Base-by-base conservation (phyloP, 2,329 filamentous ascomycete species). In the Diaporthe vexans region DNA sequence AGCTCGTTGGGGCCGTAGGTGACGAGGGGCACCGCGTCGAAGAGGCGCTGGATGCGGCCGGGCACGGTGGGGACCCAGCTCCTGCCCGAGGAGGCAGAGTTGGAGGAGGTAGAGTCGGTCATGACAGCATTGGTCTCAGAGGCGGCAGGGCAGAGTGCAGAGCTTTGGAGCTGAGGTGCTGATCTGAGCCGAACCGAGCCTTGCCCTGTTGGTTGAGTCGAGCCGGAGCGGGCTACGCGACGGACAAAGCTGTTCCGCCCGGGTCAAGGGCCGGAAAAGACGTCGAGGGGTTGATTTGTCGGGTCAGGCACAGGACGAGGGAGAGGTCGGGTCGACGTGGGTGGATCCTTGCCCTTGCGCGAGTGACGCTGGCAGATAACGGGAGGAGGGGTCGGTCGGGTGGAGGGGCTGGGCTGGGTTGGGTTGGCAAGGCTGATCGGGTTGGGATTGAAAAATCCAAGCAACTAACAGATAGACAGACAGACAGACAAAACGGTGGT, bases 1-100 rank as follows among this genome's bases (percentile, higher is more conserved):
- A 97, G 90, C 67, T 91, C 88, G 81, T 97, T 96, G 72, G 92
- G 84, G 37, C 91, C 88, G 83, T 97, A 95, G 51, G 92, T 93
- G 74, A 89, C 82, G 69, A 98, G 89, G 35, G 97, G 97, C 79
- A 98, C 97, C 75, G 84, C 86, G 83, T 96, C 93, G 86, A 98
- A 99, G 74, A 98, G 88, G 69, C 89, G 89, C 83, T 94, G 95
- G 78, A 98, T 88, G 24, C 94, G 93, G 15, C 89, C 84, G 10
- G 97, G 96, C 72, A 95, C 88, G 17, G 77, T 75, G 11, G 81
- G 84, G 82, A 92, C 88, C 85, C 83, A 87, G 76, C 79, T 78
- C 35, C 78, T 78, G 58, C 76, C 71, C 17, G 40, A 17, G 33
- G 59, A 15, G 24, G 67, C n/a, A 46, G 67, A 48, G 70, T 54